Conservation (phyloP, 192 early-diverging fungal species). For the Backusella tarrabulga region DNA sequence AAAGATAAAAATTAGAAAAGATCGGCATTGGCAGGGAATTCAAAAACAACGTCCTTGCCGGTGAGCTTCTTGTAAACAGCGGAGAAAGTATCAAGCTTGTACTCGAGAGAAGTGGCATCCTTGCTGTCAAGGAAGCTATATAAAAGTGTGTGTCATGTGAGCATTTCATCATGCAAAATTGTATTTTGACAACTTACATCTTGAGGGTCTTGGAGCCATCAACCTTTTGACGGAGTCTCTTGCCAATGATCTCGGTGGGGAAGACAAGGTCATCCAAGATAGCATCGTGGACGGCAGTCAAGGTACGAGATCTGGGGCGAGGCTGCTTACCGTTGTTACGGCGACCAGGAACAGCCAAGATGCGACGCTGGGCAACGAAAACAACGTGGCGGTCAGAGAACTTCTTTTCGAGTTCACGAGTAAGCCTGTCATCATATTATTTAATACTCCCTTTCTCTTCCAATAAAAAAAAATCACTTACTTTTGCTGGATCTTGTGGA, state of each 20-base stretch:
- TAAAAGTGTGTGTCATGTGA: neutral
- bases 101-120: constrained; percentile 96
- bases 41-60: constrained; percentile 98
- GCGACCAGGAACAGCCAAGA: constrained; percentile 91
- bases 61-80: constrained; percentile 94
- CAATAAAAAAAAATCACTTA: constrained; percentile 10
- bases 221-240: constrained; percentile 94
- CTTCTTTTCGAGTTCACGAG: constrained; percentile 99
- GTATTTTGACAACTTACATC: constrained; percentile 44
- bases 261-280: constrained; percentile 96
- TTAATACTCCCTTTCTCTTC: neutral
- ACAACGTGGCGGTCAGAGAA: constrained; percentile 99
- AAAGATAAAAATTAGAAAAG: neutral
- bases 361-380: constrained; percentile 90
- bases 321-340: constrained; percentile 87
- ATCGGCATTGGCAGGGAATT: constrained; percentile 75
- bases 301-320: constrained; percentile 94
- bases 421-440: constrained; percentile 54
- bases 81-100: constrained; percentile 98
- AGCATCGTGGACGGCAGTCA: constrained; percentile 95
- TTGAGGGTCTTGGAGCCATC: constrained; percentile 95
- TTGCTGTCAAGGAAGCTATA: constrained; percentile 84
- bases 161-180: neutral
- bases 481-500: constrained; percentile 95
- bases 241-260: constrained; percentile 99